Conservation (phyloP, 1,139 yeast species). For the Saccharomycopsis phalli region DNA sequence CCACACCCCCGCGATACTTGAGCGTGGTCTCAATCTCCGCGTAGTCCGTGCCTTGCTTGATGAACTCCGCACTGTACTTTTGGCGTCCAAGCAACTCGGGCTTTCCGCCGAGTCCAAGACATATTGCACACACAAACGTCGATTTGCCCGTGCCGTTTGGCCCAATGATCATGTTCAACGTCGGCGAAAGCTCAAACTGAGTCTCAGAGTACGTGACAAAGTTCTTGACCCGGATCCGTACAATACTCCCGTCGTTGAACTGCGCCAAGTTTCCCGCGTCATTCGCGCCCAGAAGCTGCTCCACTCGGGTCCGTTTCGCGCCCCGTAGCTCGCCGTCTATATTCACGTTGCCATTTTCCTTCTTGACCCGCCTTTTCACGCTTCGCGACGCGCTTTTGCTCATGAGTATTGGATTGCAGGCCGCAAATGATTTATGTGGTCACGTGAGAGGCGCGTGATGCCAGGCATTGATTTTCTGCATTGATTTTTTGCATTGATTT, state of each 20-base stretch:
- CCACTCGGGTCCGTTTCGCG: too few species aligned
- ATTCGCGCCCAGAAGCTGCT: too few species aligned
- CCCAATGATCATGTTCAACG: constrained; percentile 86
- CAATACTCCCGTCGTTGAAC: constrained; percentile 45
- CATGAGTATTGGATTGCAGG: too few species aligned
- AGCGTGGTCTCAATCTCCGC: constrained; percentile 61
- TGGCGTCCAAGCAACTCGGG: constrained; percentile 77
- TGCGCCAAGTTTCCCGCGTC: too few species aligned
- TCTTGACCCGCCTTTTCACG: too few species aligned
- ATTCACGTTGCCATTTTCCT: too few species aligned
- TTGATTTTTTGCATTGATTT: too few species aligned
- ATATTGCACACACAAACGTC: constrained; percentile 88
- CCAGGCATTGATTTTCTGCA: too few species aligned
- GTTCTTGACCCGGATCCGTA: constrained; percentile 57
- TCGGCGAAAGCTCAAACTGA: constrained; percentile 74
- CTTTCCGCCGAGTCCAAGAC: constrained; percentile 81
- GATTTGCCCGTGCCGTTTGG: constrained; percentile 98
- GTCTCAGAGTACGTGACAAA: constrained; percentile 79
- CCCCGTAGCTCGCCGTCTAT: too few species aligned
- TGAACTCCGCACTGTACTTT: constrained; percentile 55
- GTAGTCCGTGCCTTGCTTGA: constrained; percentile 57
- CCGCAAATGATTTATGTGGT: too few species aligned
- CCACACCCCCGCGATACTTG: constrained; percentile 27
- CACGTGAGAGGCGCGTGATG: too few species aligned
- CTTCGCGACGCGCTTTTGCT: too few species aligned